phyloP scores from a whole-genome alignment of 179 eudicot species.

The Beta corolliflora region DNA sequence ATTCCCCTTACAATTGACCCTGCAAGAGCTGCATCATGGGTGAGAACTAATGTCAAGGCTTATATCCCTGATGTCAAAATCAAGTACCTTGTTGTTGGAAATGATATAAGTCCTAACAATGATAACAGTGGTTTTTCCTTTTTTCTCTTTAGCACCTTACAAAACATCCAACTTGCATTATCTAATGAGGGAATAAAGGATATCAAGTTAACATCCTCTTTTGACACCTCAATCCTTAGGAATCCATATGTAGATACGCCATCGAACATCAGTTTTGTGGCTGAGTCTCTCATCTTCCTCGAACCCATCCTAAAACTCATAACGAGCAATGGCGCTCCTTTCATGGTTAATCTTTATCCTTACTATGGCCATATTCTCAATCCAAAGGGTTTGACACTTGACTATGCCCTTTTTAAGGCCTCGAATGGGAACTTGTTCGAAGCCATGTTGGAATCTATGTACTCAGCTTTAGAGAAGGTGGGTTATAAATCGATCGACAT shows the following conservation, averaged over 20 bases:
- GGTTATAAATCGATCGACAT: constrained; percentile 36
- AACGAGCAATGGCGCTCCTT: constrained; percentile 22
- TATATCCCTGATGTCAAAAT: constrained; percentile 43
- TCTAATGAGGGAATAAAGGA: constrained; percentile 32
- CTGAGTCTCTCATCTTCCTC: constrained; percentile 7
- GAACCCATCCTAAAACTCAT: constrained; percentile 24
- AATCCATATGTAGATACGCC: constrained; percentile 37
- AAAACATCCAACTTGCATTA: constrained; percentile 39
- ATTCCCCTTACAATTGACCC: constrained; percentile 29
- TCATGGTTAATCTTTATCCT: constrained; percentile 34
- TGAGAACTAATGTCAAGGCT: constrained; percentile 44
- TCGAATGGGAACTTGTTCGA: constrained; percentile 33
- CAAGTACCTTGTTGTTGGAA: constrained; percentile 60
- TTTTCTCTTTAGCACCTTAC: constrained; percentile 30
- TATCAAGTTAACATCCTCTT: constrained; percentile 39
- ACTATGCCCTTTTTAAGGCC: constrained; percentile 37
- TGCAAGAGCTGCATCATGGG: constrained; percentile 46
- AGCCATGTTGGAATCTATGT: constrained; percentile 40
- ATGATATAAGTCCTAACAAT: constrained; percentile 42
- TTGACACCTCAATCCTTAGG: constrained; percentile 32
- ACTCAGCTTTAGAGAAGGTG: constrained; percentile 45
- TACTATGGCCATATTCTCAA: constrained; percentile 23
- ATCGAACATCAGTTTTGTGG: constrained; percentile 23
- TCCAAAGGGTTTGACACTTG: neutral
- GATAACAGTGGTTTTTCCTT: constrained; percentile 5